Base-by-base conservation (phyloP, 768 basidiomycete genomes). In the Psilocybe azurescens region DNA sequence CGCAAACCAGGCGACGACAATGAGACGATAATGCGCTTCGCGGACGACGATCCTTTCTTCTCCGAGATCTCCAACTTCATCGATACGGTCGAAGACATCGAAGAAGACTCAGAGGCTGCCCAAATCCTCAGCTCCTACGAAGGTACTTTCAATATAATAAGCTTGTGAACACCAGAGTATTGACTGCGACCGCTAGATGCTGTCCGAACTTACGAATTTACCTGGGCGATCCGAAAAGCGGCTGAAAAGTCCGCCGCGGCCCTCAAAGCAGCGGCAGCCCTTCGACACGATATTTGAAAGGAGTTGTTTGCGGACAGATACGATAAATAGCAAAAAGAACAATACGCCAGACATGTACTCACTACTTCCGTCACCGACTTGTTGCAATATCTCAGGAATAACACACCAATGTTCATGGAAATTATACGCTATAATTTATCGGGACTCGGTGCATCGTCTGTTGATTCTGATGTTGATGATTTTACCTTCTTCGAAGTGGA, bases 1-100 rank as follows among this genome's bases (percentile, higher is more conserved):
- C 93, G 97, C 69, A 86, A 81, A 70, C 93, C 93, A 3, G 94
- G 91, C 56, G 89, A 89, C 70, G 92, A 94, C 70, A 77, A 82
- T 56, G 91, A 93, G 67, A 88, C 91, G 68, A 81, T 79, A 32
- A 78, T 86, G 69, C 80, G 79, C 47, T 95, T 94, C 80, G 84
- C 84, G 16, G 88, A 92, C 54, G 94, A 95, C 69, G 94, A 95
- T 70, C 93, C 94, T 4, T 95, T 94, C 86, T 96, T 96, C 85
- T 95, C 94, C 24, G 95, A 97, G 76, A 83, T 86, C 47, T 95
- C 93, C 44, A 91, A 93, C 75, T 85, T 94, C 73, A 91, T 97
- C 65, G 94, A 96, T 74, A 81, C 89, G 64, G 88, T 95, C 60
- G 95, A 96, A 75, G 91, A 91, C 67, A 93, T 94, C 57, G 93